Evolutionary conservation across 441 rosid genomes (phyloP).

Genomic region (Populus hybrid): DNA sequence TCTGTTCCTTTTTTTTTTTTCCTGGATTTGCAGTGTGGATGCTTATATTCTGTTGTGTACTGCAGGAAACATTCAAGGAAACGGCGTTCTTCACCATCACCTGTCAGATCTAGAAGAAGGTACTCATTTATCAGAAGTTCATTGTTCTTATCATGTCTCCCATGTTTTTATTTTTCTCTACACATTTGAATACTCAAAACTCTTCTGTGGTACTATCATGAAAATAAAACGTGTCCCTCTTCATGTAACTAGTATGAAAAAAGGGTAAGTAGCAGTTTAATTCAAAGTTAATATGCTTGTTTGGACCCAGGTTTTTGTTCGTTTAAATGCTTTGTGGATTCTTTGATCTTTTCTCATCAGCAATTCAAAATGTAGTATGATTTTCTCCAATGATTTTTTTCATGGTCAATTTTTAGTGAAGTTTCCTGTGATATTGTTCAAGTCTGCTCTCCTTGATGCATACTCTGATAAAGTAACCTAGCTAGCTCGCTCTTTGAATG

Average conservation of each 20-base stretch:
- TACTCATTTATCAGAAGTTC: slow-evolving; percentile 25
- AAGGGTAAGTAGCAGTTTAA: neutral
- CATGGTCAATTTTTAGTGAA: neutral
- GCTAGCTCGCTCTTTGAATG: neutral
- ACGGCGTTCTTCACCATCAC: slow-evolving; percentile 64
- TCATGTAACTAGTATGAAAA: neutral
- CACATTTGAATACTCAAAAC: slow-evolving; percentile 9
- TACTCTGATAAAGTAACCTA: neutral
- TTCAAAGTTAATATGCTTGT: neutral
- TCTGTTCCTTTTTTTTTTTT: slow-evolving; percentile 10
- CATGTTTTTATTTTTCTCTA: neutral
- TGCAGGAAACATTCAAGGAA: slow-evolving; percentile 62
- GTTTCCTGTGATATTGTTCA: slow-evolving; percentile 1
- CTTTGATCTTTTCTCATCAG: neutral
- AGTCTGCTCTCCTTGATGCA: neutral
- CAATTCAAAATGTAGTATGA: neutral
- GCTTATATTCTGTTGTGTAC: slow-evolving; percentile 21
- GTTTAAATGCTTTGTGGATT: neutral
- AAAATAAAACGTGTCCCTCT: slow-evolving; percentile 3
- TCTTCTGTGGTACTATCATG: neutral
- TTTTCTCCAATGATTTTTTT: neutral
- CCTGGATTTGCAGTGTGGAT: slow-evolving; percentile 12
- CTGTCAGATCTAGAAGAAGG: slow-evolving; percentile 78
- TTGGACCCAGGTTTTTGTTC: slow-evolving; percentile 4
- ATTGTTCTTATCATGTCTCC: neutral